Percentiles rank a stretch among this genome's conserved stretches.
Conservation (phyloP, 2,329 filamentous ascomycete species). For the Metarhizium sp. region DNA sequence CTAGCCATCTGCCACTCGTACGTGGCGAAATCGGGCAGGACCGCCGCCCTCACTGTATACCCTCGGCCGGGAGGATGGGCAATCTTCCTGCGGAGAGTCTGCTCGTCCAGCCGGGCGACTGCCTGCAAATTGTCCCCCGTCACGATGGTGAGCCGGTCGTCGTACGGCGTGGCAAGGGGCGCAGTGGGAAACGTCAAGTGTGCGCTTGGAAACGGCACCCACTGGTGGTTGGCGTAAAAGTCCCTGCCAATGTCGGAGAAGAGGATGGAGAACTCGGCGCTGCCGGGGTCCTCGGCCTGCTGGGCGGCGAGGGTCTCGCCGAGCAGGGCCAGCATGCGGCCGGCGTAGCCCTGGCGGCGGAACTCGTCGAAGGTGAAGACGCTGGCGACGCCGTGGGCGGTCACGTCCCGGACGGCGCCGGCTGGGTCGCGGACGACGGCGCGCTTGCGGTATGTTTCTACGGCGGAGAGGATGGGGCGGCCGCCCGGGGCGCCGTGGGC, state of each 20-base stretch:
- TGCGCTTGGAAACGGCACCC: conserved; percentile 63
- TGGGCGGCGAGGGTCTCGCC: conserved; percentile 28
- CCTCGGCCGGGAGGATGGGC: conserved; percentile 12
- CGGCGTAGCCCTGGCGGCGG: conserved; percentile 67
- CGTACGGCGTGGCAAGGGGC: conserved; percentile 16
- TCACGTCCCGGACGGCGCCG: conserved; percentile 36
- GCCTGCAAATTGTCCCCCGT: conserved; percentile 49
- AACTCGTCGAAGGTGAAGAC: conserved; percentile 65
- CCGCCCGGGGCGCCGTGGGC: conserved; percentile 21
- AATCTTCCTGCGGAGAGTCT: conserved; percentile 48
- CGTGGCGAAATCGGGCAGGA: conserved; percentile 22
- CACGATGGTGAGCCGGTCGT: conserved; percentile 30
- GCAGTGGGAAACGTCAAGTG: conserved; percentile 53
- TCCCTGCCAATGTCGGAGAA: conserved; percentile 80
- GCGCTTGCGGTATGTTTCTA: conserved; percentile 54
- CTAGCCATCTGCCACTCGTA: conserved; percentile 57
- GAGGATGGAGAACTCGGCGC: conserved; percentile 60
- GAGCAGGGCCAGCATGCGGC: conserved; percentile 63
- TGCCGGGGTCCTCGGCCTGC: conserved; percentile 18
- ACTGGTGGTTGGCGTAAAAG: conserved; percentile 72
- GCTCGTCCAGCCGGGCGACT: conserved; percentile 56
- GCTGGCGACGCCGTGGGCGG: conserved; percentile 66
- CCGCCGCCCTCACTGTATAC: conserved; percentile 21
- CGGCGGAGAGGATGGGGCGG: conserved; percentile 51
- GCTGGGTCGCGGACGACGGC: conserved; percentile 35